Conservation (phyloP, 2,329 filamentous ascomycete species). For the Fusarium armeniacum region DNA sequence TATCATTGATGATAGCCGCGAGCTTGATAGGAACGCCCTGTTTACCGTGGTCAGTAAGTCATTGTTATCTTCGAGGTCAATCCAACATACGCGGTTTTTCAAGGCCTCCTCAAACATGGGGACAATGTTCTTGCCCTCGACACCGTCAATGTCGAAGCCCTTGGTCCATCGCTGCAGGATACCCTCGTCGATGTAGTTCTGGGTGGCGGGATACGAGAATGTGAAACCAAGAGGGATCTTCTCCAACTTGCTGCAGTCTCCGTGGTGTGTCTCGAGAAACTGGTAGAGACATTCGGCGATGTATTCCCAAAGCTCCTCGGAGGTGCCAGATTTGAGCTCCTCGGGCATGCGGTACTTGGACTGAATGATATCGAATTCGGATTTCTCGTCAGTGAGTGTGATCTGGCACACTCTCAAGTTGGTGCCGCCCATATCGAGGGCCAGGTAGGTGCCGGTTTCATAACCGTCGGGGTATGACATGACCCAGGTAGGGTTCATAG, state of each 20-base stretch:
- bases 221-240: conserved; percentile 90
- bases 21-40: conserved; percentile 92
- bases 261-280: conserved; percentile 89
- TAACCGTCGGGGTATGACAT: conserved; percentile 89
- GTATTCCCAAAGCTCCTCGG: conserved; percentile 93
- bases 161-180: conserved; percentile 97
- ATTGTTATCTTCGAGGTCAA: background rate
- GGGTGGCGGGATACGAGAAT: conserved; percentile 94
- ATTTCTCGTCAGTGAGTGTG: conserved; percentile 86
- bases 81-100: conserved; percentile 62
- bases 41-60: conserved; percentile 25
- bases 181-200: conserved; percentile 93
- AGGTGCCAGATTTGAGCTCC: conserved; percentile 86
- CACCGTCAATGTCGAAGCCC: conserved; percentile 92
- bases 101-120: conserved; percentile 88
- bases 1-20: conserved; percentile 95
- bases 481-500: conserved; percentile 98
- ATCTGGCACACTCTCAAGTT: conserved; percentile 97
- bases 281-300: conserved; percentile 93
- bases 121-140: conserved; percentile 91
- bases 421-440: conserved; percentile 95
- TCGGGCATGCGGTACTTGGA: conserved; percentile 96
- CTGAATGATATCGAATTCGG: conserved; percentile 94
- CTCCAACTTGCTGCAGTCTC: conserved; percentile 71
- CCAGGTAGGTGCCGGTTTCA: conserved; percentile 89